These are phyloP conservation scores for Adansonia grandidieri DNA, from an alignment of 441 rosid species.

Conservation along the genomic window DNA sequence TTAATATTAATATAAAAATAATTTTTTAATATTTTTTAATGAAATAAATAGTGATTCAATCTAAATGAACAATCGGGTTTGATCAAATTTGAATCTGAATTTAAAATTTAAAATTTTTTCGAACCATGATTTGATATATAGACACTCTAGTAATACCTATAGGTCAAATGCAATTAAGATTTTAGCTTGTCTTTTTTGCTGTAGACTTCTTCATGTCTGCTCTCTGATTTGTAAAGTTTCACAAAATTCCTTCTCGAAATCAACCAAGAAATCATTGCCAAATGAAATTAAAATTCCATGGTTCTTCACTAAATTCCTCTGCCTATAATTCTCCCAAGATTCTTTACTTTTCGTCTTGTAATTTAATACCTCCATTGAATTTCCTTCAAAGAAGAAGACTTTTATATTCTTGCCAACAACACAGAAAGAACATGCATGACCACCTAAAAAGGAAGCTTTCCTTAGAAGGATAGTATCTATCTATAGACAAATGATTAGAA, in stretches of 20 bases:
- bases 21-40: too few relatives aligned
- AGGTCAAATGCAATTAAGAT: too few relatives aligned
- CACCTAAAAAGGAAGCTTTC: not conserved
- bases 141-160: too few relatives aligned
- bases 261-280: not conserved
- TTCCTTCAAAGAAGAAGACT: not conserved
- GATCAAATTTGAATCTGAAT: too few relatives aligned
- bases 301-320: not conserved
- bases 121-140: too few relatives aligned
- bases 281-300: not conserved
- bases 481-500: slow-evolving; percentile 6
- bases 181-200: too few relatives aligned
- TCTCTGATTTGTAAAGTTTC: too few relatives aligned
- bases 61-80: too few relatives aligned
- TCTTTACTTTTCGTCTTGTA: not conserved
- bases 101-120: too few relatives aligned
- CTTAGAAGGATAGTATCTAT: slow-evolving; percentile 22
- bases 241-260: not conserved
- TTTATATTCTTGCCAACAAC: slow-evolving; percentile 13
- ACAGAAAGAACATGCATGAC: not conserved
- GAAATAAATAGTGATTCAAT: too few relatives aligned
- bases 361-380: not conserved
- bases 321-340: slow-evolving; percentile 9
- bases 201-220: too few relatives aligned
- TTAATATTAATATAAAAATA: too few relatives aligned